Evolutionary conservation across 2,329 filamentous ascomycete species (phyloP).

Genomic region (Phaeosphaeria sp.): DNA sequence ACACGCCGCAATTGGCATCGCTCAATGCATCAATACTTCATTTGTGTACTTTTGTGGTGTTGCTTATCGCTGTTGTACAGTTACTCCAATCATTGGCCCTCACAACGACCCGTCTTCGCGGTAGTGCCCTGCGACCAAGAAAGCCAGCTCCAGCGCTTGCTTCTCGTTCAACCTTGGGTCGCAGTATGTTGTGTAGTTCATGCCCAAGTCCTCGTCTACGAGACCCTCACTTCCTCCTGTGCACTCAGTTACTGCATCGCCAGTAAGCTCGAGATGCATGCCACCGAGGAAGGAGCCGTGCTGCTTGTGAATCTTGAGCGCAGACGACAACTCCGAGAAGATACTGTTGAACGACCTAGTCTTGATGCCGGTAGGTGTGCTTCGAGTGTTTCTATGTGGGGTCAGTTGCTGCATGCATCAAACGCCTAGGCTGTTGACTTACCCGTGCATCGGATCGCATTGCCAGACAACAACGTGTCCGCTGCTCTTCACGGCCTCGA

Average conservation of each 20-base stretch:
- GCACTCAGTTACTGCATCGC: constrained; percentile 96
- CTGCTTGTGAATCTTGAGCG: constrained; percentile 82
- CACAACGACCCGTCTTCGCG: constrained; percentile 51
- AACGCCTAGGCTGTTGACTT: constrained; percentile 16
- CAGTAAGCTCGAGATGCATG: constrained; percentile 93
- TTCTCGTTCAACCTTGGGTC: constrained; percentile 97
- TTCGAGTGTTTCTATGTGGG: constrained; percentile 60
- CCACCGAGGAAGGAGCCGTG: constrained; percentile 88
- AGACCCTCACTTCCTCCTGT: constrained; percentile 87
- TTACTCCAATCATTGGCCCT: not conserved
- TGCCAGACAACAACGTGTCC: constrained; percentile 88
- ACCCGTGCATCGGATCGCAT: constrained; percentile 98
- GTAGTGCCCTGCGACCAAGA: constrained; percentile 87
- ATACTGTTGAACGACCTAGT: constrained; percentile 92
- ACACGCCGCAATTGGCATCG: not conserved
- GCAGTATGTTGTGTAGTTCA: constrained; percentile 95
- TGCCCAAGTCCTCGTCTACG: constrained; percentile 83
- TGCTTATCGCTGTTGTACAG: constrained; percentile 1
- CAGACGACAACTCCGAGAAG: constrained; percentile 82
- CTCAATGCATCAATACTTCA: not conserved
- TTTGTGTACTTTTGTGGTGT: constrained; percentile 3
- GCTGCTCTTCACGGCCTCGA: constrained; percentile 83
- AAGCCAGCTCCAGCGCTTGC: constrained; percentile 93
- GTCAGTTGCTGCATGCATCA: constrained; percentile 12
- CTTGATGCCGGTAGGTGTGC: constrained; percentile 81